Evolutionary conservation across 345 rosid species (phyloP), one percentile per base, ranked within the genome.

Genomic region (Syzygium aqueum): DNA sequence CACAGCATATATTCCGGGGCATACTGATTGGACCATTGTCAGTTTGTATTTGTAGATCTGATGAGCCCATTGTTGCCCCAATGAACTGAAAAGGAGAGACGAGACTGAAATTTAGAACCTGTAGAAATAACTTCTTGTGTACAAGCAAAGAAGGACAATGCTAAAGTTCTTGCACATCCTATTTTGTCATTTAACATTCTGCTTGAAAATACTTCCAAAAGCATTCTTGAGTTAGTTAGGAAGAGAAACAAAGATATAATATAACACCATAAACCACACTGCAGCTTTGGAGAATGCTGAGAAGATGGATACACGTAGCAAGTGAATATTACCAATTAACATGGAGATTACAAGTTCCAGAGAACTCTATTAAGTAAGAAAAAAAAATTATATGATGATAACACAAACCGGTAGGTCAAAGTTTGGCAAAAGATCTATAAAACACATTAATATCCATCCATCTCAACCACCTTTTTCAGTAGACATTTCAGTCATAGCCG

Each of bases 11-110:
- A 84, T 94, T 96, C 91, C 88, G 94, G 87, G 99, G 99, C 98
- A 97, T 90, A 88, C 92, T 93, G 84, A 94, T 93, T 86, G 91
- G 97, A 88, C 98, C 99, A 91, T 91, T 93, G 83, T 94, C 97
- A 6, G 98, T 94, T 91, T 97, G 99, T 90, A 96, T 87, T 85
- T 90, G 96, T 80, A 94, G 91, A 27, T 92, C 98, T 11, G 98
- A 91, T 53, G 99, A 93, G 67, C 99, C 99, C 98, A 95, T 95
- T 87, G 96, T 93, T 46, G 99, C 99, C 86, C 99, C 99, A 84
- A 95, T 92, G 90, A 97, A 97, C 99, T 97, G 94, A 87, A 91
- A 89, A 87, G 53, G 84, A 51, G 87, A 53, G 17, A 14, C 15
- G 49, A 27, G 28, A 54, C 67, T 27, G 63, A 17, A 53, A 67